Evolutionary conservation across 306 rosid species (phyloP), one percentile per base, ranked within the genome.

Genomic region (Vigna radiata): DNA sequence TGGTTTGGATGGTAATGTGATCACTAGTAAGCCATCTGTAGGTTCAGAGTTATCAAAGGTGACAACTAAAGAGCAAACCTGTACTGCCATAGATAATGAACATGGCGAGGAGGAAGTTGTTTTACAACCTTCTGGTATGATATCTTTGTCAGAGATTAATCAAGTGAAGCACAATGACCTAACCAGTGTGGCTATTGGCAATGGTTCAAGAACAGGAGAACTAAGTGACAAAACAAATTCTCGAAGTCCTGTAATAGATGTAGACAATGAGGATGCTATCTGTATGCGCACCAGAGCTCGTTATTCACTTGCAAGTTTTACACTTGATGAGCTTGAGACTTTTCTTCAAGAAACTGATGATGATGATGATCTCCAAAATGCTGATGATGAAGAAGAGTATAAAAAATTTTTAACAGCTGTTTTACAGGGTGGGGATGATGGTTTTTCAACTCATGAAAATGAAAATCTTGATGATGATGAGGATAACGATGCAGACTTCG

Each of bases 261-360:
- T 86, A 56, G 96, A 87, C 76, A 87, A 72, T 59, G 90, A 85
- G 70, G 97, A 87, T 84, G 97, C 97, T 65, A 92, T 95, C 12
- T 92, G 99, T 83, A 95, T 83, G 76, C 96, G 98, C 39, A 95
- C 99, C 8, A 88, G 98, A 80, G 99, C 97, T 61, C 97, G 94
- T 54, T 95, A 92, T 87, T 95, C 98, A 2, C 93, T 95, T 64
- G 92, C 91, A 66, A 87, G 95, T 85, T 95, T 87, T 81, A 86
- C 88, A 23, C 98, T 95, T 73, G 98, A 95, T 80, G 99, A 95
- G 81, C 97, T 92, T 2, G 97, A 95, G 85, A 89, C 86, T 65
- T 95, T 95, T 86, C 93, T 95, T 87, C 99, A 95, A 88, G 99
- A 89, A 85, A 89, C 91, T 6, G 99, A 95, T 67, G 97, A 95